These are phyloP conservation scores for Fusarium solani-melongenae DNA, from an alignment of 2,329 filamentous ascomycete genomes.

Conservation along the genomic window DNA sequence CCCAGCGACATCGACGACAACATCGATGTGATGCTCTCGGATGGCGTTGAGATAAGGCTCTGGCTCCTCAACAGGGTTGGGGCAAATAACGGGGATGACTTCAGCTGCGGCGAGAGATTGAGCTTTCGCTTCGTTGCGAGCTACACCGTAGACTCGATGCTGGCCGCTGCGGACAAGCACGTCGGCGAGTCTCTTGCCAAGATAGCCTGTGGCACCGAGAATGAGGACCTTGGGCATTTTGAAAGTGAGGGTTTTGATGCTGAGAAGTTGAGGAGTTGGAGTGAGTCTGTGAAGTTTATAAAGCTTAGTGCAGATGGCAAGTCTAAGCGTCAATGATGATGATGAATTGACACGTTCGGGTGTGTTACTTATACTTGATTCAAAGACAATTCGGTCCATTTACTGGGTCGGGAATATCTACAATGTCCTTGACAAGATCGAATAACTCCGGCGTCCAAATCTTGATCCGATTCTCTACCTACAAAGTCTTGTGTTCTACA, in stretches of 20 bases:
- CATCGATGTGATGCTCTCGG: not conserved
- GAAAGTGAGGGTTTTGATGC: no score
- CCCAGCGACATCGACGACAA: not conserved
- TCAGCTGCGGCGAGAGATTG: not conserved
- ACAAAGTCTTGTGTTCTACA: not conserved
- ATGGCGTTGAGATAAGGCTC: not conserved
- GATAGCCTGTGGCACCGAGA: not conserved
- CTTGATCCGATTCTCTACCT: not conserved
- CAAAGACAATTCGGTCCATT: not conserved
- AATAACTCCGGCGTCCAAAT: not conserved
- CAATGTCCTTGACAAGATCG: not conserved
- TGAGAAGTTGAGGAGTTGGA: no score
- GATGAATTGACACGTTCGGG: not conserved
- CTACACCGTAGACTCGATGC: not conserved
- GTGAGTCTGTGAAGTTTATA: not conserved
- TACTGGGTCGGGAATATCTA: not conserved
- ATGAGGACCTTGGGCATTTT: slow-evolving; percentile 1
- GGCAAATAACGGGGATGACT: not conserved
- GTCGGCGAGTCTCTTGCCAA: not conserved
- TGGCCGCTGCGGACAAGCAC: not conserved
- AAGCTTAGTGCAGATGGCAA: not conserved
- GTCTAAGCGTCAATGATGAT: not conserved
- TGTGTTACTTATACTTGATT: not conserved
- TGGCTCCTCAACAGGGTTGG: not conserved
- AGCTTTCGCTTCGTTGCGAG: not conserved